Percentiles rank a stretch among this genome's conserved stretches.
These are phyloP conservation scores for Cutaneotrichosporon sp. DNA, from an alignment of 1,284 basidiomycete species.

Conservation along the genomic window DNA sequence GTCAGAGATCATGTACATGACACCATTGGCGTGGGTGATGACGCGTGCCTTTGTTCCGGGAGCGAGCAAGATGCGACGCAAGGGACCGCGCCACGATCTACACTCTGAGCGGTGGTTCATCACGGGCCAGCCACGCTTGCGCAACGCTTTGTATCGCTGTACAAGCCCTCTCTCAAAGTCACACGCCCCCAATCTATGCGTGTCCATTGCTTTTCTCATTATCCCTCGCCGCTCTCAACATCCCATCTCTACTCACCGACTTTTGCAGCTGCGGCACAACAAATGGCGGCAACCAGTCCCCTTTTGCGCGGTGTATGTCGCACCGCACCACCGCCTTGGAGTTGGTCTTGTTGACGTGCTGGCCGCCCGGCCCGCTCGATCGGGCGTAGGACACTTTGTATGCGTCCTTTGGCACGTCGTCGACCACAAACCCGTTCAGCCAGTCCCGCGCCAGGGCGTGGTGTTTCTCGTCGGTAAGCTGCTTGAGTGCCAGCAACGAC, in stretches of 20 bases:
- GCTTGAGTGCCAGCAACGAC: slow-evolving; percentile 12
- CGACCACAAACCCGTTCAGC: slow-evolving; percentile 30
- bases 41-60: too few relatives aligned
- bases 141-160: too few relatives aligned
- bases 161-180: neutral
- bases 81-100: too few relatives aligned
- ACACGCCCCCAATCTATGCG: neutral
- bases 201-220: neutral
- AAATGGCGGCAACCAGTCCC: slow-evolving; percentile 42
- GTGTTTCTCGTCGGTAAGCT: slow-evolving; percentile 18
- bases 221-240: neutral
- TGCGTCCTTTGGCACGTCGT: slow-evolving; percentile 38
- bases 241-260: slow-evolving; percentile 28
- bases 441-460: slow-evolving; percentile 32
- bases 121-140: too few relatives aligned
- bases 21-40: too few relatives aligned
- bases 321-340: slow-evolving; percentile 44
- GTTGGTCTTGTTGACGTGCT: slow-evolving; percentile 49
- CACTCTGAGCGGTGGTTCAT: too few relatives aligned
- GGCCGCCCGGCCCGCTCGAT: slow-evolving; percentile 46
- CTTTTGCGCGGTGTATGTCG: slow-evolving; percentile 24
- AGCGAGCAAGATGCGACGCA: too few relatives aligned
- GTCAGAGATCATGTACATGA: neutral
- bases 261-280: slow-evolving; percentile 29
- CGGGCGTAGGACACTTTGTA: slow-evolving; percentile 36